Percentiles rank a stretch among this genome's conserved stretches.
phyloP scores from a whole-genome alignment of 164 flowering plant species.

The Nelumbo lutea region DNA sequence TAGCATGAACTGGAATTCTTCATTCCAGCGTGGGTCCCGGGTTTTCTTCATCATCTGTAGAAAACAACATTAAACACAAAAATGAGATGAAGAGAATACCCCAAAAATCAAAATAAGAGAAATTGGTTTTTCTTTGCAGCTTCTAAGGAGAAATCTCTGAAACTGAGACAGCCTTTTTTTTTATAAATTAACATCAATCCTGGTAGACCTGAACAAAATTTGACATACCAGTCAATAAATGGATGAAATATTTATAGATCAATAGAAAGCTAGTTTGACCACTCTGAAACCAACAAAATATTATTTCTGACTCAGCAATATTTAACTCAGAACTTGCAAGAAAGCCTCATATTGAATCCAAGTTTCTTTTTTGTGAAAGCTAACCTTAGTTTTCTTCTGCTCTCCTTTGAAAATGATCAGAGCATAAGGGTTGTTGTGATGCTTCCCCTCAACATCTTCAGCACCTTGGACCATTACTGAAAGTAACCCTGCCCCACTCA shows the following conservation, averaged over 20 bases:
- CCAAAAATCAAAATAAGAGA: neutral
- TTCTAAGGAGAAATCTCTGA: too few relatives aligned
- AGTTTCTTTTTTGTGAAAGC: neutral
- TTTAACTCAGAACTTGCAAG: too few relatives aligned
- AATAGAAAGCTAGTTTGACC: too few relatives aligned
- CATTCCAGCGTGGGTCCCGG: conserved; percentile 68
- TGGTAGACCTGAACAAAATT: too few relatives aligned
- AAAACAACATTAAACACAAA: neutral
- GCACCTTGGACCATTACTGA: conserved; percentile 27
- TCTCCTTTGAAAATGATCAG: conserved; percentile 58
- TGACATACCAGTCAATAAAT: too few relatives aligned
- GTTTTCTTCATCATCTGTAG: conserved; percentile 44
- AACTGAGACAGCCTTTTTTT: too few relatives aligned
- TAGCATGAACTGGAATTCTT: conserved; percentile 17
- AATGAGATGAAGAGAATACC: neutral
- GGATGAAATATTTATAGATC: too few relatives aligned
- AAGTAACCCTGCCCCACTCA: neutral
- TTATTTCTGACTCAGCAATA: too few relatives aligned
- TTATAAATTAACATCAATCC: too few relatives aligned
- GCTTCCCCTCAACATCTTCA: conserved; percentile 59
- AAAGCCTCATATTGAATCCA: neutral
- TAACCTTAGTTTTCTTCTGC: conserved; percentile 60
- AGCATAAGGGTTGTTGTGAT: conserved; percentile 64
- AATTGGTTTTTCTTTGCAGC: too few relatives aligned
- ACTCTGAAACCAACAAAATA: too few relatives aligned